Base-by-base conservation (phyloP, 2,329 filamentous ascomycete genomes). In the Remersonia thermophila region DNA sequence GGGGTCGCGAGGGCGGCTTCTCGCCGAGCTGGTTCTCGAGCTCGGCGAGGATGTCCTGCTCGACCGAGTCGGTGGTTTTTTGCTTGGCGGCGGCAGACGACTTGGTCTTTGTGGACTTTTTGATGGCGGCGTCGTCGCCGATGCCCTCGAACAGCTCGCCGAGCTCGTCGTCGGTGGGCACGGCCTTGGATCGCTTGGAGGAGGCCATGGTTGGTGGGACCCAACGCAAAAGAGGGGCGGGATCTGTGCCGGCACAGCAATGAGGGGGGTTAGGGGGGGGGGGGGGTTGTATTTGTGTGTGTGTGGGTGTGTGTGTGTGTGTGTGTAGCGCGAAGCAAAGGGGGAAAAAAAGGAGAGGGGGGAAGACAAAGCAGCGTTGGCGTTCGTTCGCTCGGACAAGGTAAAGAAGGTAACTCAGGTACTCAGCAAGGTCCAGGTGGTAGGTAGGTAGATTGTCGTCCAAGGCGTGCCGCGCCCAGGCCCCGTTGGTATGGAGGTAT, bases 1-100 rank as follows among this genome's bases (percentile, higher is more conserved):
- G 80, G 12, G 89, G 83, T 32, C 87, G 77, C 45, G 77, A 77
- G 23, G 83, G 71, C 52, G 79, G 67, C 56, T 83, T 77, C 36
- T 74, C 69, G 50, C 76, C 83, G 30, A 93, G 73, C 54, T 73
- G 60, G 49, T 79, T 78, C 56, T 93, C 84, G 42, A 96, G 73
- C 50, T 95, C 87, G 43, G 86, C 86, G 27, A 96, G 71, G 39
- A 89, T 76, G 55, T 94, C 70, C 48, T 51, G 47, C 45, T 62
- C 53, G 26, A 37, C 23, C 49, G 36, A 53, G 12, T 29, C 54
- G 41, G 57, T 52, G 52, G 9, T 29, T 15, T 29, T 59, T 59
- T 35, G 61, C 51, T 54, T 70, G n/a, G 27, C 71, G 47, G 65
- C 58, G 36, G 63, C 57, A 37, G 67, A 60, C 36, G 69, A 67